phyloP scores from a whole-genome alignment of 148 eudicot species.

The Tetragonia tetragonoides region DNA sequence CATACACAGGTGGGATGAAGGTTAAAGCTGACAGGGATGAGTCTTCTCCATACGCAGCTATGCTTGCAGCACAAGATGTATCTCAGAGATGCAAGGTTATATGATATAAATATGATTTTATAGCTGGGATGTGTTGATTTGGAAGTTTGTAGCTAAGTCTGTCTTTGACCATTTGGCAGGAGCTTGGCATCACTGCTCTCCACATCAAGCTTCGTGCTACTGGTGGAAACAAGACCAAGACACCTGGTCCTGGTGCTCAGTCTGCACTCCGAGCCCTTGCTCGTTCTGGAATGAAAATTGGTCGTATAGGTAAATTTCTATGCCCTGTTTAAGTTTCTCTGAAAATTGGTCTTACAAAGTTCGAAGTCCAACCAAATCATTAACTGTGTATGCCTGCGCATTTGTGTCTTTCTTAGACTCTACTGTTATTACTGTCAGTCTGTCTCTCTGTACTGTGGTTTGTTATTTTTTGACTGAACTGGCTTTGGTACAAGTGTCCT shows the following conservation, averaged over 20 bases:
- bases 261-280: slow-evolving; percentile 83
- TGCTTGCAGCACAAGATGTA: slow-evolving; percentile 88
- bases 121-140: no score
- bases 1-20: slow-evolving; percentile 64
- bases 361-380: neutral
- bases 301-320: slow-evolving; percentile 52
- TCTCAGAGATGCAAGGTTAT: slow-evolving; percentile 63
- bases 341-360: neutral
- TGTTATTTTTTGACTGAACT: no score
- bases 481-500: no score
- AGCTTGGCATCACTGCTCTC: slow-evolving; percentile 74
- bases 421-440: no score
- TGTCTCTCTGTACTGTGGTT: no score
- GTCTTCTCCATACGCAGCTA: slow-evolving; percentile 87
- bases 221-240: slow-evolving; percentile 84
- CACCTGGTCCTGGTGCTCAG: slow-evolving; percentile 91
- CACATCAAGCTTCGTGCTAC: slow-evolving; percentile 81
- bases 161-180: slow-evolving; percentile 29
- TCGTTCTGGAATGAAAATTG: slow-evolving; percentile 84
- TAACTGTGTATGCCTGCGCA: no score
- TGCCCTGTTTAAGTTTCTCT: neutral
- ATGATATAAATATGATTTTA: neutral
- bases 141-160: no score
- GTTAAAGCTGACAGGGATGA: slow-evolving; percentile 85
- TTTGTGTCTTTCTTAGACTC: no score